Percentiles rank a stretch among this genome's conserved stretches.
Conservation (phyloP, 2,329 filamentous ascomycete species). For the Epichloe aotearoae region DNA sequence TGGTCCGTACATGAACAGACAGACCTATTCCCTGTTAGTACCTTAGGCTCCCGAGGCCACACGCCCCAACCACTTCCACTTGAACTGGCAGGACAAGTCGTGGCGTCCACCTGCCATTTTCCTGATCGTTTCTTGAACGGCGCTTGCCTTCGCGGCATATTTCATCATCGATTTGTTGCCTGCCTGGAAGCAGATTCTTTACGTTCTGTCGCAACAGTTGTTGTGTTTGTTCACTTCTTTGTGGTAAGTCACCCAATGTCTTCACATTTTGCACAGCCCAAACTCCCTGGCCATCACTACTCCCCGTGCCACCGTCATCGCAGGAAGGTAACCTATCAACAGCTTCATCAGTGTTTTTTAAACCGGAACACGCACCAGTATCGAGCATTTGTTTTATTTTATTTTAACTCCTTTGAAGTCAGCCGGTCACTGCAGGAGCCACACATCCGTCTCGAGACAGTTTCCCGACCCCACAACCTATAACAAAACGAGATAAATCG, state of each 20-base stretch:
- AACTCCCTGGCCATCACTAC: background rate
- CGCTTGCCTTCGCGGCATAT: conserved; percentile 1
- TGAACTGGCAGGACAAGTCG: background rate
- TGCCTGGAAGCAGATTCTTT: conserved; percentile 27
- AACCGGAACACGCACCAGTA: conserved; percentile 17
- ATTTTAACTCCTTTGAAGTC: conserved; percentile 58
- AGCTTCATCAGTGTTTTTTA: conserved; percentile 8
- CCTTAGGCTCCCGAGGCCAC: background rate
- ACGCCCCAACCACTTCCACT: background rate
- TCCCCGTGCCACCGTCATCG: background rate
- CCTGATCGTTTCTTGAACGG: background rate
- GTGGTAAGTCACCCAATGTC: conserved; percentile 11
- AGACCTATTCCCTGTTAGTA: background rate
- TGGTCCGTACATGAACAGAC: background rate
- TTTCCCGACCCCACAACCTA: conserved; percentile 3
- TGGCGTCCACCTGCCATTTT: background rate
- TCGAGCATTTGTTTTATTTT: conserved; percentile 1
- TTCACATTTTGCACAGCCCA: background rate
- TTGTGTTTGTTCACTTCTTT: conserved; percentile 8
- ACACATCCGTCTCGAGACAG: conserved; percentile 17
- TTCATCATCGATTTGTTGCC: conserved; percentile 11
- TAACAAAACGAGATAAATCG: background rate
- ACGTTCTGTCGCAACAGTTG: conserved; percentile 14
- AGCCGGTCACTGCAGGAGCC: conserved; percentile 72
- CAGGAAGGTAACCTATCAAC: background rate